Evolutionary conservation across 2,329 filamentous ascomycete genomes (phyloP).

Genomic region (Penicillium sp.): DNA sequence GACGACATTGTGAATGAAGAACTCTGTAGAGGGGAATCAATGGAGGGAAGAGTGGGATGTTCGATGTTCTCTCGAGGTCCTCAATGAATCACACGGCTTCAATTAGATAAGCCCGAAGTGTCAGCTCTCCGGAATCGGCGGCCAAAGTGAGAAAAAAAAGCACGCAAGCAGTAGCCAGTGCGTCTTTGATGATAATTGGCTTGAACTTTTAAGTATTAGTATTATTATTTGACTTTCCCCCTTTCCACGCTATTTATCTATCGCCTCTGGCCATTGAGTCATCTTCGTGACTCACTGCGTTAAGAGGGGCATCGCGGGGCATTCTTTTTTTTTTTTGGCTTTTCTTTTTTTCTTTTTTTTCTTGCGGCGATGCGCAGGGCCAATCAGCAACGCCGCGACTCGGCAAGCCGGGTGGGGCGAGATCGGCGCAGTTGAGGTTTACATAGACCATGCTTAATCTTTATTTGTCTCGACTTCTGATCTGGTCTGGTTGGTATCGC

Average conservation of each 20-base stretch:
- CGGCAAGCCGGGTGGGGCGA: constrained; percentile 11
- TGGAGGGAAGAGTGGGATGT: constrained; percentile 1
- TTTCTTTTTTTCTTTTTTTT: constrained; percentile 13
- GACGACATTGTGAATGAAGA: constrained; percentile 28
- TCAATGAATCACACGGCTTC: constrained; percentile 12
- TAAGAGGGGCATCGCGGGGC: constrained; percentile 20
- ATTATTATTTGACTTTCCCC: too few relatives aligned
- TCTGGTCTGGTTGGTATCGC: not conserved
- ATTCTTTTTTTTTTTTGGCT: constrained; percentile 14
- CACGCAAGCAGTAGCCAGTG: not conserved
- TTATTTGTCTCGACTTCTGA: not conserved
- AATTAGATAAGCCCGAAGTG: constrained; percentile 23
- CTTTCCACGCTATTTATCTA: not conserved
- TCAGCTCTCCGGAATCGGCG: constrained; percentile 24
- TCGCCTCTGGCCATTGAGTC: not conserved
- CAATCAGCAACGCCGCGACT: constrained; percentile 7
- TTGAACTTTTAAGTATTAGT: too few relatives aligned
- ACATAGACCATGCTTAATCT: too few relatives aligned
- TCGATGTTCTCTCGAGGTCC: not conserved
- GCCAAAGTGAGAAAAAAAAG: not conserved
- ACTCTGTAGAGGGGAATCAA: not conserved
- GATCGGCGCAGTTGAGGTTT: not conserved
- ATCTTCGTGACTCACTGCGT: constrained; percentile 4
- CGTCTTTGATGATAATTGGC: too few relatives aligned
- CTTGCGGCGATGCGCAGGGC: constrained; percentile 4